Conservation (phyloP, 2,329 filamentous ascomycete species). For the Diaporthe sp. region DNA sequence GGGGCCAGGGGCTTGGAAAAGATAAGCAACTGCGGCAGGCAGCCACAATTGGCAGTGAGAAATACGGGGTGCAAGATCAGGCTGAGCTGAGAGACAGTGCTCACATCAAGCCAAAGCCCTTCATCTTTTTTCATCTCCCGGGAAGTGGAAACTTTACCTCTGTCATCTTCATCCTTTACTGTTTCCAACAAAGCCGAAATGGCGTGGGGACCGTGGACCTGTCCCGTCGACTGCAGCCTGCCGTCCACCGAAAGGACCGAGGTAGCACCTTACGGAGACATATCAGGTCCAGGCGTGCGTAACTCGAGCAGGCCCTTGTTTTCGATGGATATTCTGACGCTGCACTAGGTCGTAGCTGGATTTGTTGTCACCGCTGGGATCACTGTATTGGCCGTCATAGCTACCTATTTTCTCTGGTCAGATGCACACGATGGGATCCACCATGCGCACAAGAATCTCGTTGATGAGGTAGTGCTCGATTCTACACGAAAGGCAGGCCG, state of each 20-base stretch:
- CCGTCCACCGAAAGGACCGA: not conserved
- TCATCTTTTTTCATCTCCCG: too few relatives aligned
- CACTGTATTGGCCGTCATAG: not conserved
- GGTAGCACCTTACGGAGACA: not conserved
- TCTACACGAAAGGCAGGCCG: not conserved
- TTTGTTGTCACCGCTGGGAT: not conserved
- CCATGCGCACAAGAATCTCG: not conserved
- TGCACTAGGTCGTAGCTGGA: not conserved
- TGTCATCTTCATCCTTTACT: not conserved
- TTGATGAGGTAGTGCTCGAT: not conserved
- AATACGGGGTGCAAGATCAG: not conserved
- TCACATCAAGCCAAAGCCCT: not conserved
- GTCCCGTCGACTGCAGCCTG: conserved; percentile 17
- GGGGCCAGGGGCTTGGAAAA: not conserved
- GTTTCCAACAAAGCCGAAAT: not conserved
- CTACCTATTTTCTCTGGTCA: not conserved
- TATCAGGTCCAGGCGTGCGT: conserved; percentile 5
- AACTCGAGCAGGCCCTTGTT: not conserved
- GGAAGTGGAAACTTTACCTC: not conserved
- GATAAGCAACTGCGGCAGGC: not conserved
- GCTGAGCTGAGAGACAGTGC: not conserved
- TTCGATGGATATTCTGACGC: not conserved
- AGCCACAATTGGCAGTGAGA: not conserved
- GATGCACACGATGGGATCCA: not conserved
- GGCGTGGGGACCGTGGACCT: not conserved